phyloP scores from a whole-genome alignment of 2,329 filamentous ascomycete genomes.

The Thyridium curvatum region DNA sequence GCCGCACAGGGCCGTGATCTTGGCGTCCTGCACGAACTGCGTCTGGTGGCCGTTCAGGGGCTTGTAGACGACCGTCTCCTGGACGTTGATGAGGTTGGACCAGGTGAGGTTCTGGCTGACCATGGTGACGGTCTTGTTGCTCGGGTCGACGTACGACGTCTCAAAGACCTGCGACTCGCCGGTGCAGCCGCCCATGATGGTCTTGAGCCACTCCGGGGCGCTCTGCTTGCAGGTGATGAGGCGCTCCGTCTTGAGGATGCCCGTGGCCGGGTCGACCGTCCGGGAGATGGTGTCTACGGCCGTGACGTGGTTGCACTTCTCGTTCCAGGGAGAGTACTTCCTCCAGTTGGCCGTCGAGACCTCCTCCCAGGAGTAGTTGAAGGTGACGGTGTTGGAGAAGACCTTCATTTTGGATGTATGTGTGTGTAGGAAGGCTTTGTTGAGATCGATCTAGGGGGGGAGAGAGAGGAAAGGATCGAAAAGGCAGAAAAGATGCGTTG shows the following conservation, averaged over 20 bases:
- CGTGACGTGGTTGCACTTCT: constrained; percentile 94
- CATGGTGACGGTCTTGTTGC: constrained; percentile 85
- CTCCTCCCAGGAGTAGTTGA: constrained; percentile 98
- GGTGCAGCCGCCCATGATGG: constrained; percentile 65
- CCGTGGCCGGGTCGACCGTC: constrained; percentile 45
- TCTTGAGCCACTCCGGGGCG: constrained; percentile 73
- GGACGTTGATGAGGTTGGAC: constrained; percentile 82
- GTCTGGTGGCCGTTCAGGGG: constrained; percentile 48
- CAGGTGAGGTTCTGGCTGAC: constrained; percentile 92
- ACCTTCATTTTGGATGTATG: constrained; percentile 68
- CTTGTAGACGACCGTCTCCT: constrained; percentile 86
- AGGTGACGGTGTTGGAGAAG: constrained; percentile 84
- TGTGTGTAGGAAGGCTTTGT: not conserved
- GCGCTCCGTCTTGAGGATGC: constrained; percentile 55
- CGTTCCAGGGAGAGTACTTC: constrained; percentile 98
- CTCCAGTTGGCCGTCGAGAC: constrained; percentile 97
- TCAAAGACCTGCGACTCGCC: constrained; percentile 82
- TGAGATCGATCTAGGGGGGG: not conserved
- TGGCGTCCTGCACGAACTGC: constrained; percentile 80
- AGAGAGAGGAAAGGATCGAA: too few relatives aligned
- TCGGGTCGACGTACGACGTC: constrained; percentile 87
- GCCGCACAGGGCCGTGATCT: constrained; percentile 89
- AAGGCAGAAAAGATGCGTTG: too few relatives aligned
- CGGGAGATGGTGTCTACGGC: constrained; percentile 90
- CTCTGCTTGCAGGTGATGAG: constrained; percentile 57